Conservation (phyloP, 1,139 yeast species). For the Taphrina confusa region DNA sequence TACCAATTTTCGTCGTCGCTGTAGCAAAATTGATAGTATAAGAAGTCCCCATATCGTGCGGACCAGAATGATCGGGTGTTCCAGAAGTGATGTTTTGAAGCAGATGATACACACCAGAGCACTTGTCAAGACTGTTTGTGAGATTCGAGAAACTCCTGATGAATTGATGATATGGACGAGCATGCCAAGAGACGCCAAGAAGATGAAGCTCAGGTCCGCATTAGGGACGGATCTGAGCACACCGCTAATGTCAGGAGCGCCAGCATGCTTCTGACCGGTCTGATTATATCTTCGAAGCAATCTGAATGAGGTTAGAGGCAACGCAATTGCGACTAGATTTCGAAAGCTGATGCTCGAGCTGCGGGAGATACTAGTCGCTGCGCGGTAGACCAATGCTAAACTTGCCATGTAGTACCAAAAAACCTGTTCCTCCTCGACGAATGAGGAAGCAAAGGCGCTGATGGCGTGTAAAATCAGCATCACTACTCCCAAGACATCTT, state of each 20-base stretch:
- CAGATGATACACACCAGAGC: not conserved
- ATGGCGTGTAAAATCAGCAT: slow-evolving; percentile 55
- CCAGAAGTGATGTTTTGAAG: not conserved
- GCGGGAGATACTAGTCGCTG: not conserved
- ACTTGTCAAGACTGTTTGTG: not conserved
- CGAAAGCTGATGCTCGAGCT: not conserved
- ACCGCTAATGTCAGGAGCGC: slow-evolving; percentile 38
- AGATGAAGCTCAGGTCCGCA: not conserved
- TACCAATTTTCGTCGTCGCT: not conserved
- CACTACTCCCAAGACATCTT: slow-evolving; percentile 39
- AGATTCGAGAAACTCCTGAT: not conserved
- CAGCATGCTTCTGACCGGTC: slow-evolving; percentile 79
- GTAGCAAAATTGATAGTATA: not conserved
- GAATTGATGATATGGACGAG: not conserved
- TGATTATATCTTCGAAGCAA: slow-evolving; percentile 82
- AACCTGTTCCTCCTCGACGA: slow-evolving; percentile 97
- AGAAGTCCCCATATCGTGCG: not conserved
- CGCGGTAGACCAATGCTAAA: not conserved
- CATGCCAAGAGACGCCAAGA: not conserved
- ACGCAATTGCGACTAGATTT: not conserved
- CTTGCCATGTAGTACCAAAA: slow-evolving; percentile 69
- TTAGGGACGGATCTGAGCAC: not conserved
- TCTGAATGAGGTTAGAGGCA: slow-evolving; percentile 52
- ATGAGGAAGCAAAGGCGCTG: slow-evolving; percentile 81
- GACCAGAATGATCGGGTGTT: not conserved